These are phyloP conservation scores for Catunica adiposa DNA, from an alignment of 2,329 filamentous ascomycete genomes.

Conservation along the genomic window DNA sequence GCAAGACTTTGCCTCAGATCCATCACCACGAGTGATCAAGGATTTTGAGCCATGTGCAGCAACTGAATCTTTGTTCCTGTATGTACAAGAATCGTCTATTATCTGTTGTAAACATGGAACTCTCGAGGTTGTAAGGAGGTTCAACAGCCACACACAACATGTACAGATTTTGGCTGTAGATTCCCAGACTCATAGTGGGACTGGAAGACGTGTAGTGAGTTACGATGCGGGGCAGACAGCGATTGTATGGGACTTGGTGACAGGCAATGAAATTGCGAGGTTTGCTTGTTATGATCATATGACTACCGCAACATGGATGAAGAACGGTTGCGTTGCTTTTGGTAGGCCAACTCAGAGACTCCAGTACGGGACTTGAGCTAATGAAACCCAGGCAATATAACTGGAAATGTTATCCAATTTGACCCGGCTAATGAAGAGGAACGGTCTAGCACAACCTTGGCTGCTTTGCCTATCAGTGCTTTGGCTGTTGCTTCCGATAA, in stretches of 20 bases:
- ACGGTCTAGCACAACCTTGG: constrained; percentile 73
- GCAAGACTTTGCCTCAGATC: constrained; percentile 2
- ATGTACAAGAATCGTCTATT: constrained; percentile 65
- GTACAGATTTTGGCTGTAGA: constrained; percentile 76
- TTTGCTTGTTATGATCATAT: constrained; percentile 84
- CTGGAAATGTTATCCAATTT: constrained; percentile 87
- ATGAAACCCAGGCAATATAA: constrained; percentile 55
- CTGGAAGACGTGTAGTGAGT: constrained; percentile 75
- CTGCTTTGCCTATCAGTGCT: constrained; percentile 86
- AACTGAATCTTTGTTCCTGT: constrained; percentile 79
- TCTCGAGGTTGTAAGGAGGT: constrained; percentile 71
- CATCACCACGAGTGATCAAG: constrained; percentile 21
- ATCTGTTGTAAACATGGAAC: constrained; percentile 88
- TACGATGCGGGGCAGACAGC: constrained; percentile 83
- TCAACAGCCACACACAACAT: constrained; percentile 68
- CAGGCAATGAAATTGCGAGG: constrained; percentile 75
- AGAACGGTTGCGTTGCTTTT: constrained; percentile 91
- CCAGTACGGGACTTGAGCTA: constrained; percentile 15
- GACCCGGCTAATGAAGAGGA: constrained; percentile 88
- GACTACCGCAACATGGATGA: constrained; percentile 82
- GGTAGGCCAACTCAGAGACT: constrained; percentile 38
- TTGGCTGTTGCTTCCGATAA: constrained; percentile 80
- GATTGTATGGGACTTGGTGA: constrained; percentile 93
- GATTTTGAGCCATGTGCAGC: constrained; percentile 78
- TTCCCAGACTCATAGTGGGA: constrained; percentile 73